phyloP scores from a whole-genome alignment of 257 asterid species.

The Fraxinus americana region DNA sequence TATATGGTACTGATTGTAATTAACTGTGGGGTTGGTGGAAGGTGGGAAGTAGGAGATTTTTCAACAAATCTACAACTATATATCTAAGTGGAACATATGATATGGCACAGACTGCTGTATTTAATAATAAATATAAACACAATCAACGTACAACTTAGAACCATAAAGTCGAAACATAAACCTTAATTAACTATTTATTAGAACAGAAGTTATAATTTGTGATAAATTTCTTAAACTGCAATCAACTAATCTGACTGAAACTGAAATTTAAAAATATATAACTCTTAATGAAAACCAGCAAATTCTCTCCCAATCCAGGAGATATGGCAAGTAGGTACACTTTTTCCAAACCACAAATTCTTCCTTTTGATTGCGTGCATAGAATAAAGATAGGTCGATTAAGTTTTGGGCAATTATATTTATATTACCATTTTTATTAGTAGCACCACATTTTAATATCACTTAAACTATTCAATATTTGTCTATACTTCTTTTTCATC shows the following conservation, averaged over 20 bases:
- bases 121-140: not conserved
- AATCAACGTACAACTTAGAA: not conserved
- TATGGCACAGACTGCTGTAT: too few relatives aligned
- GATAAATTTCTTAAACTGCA: not conserved
- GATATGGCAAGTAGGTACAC: not conserved
- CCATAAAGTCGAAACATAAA: not conserved
- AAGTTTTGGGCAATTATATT: too few relatives aligned
- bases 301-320: not conserved
- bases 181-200: not conserved
- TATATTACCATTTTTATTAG: too few relatives aligned
- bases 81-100: constrained; percentile 13
- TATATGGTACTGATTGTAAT: constrained; percentile 12
- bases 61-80: constrained; percentile 63
- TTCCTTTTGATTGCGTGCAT: not conserved
- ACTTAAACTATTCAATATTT: too few relatives aligned
- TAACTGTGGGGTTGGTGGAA: constrained; percentile 36
- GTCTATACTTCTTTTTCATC: too few relatives aligned
- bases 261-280: not conserved
- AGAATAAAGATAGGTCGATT: too few relatives aligned
- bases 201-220: not conserved
- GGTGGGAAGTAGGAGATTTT: constrained; percentile 45
- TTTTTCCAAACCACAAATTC: not conserved
- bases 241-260: not conserved
- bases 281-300: not conserved
- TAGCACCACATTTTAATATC: too few relatives aligned